Evolutionary conservation across 306 rosid genomes (phyloP).

Genomic region (Dryas alaskensis): DNA sequence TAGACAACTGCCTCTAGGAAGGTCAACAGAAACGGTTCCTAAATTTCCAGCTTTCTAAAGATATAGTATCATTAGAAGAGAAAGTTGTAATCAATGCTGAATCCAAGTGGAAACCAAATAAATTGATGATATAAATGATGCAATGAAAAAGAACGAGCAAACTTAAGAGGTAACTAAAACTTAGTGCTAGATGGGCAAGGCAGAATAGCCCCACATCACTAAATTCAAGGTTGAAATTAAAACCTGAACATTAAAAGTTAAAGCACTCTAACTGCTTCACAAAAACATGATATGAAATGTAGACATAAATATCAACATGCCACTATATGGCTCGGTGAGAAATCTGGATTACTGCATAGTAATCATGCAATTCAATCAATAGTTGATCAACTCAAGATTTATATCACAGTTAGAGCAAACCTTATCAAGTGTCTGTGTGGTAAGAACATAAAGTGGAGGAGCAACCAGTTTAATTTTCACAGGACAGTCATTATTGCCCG

Average conservation of each 20-base stretch:
- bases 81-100: background rate
- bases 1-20: slow-evolving; percentile 14
- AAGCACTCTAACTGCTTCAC: background rate
- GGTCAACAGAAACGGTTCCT: background rate
- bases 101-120: background rate
- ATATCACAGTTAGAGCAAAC: slow-evolving; percentile 34
- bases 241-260: background rate
- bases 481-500: slow-evolving; percentile 86
- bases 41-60: background rate
- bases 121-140: background rate
- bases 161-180: background rate
- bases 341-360: background rate
- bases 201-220: background rate
- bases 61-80: background rate
- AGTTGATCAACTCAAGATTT: slow-evolving; percentile 12
- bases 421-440: slow-evolving; percentile 99
- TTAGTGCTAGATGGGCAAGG: background rate
- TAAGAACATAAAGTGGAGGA: slow-evolving; percentile 91
- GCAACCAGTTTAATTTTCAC: slow-evolving; percentile 98
- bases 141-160: background rate
- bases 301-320: background rate
- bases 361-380: background rate
- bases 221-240: background rate
- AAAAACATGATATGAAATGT: background rate
- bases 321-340: background rate